Evolutionary conservation across 164 flowering plant genomes (phyloP), one percentile per base, ranked within the genome.

Genomic region (Vitis vinifera): DNA sequence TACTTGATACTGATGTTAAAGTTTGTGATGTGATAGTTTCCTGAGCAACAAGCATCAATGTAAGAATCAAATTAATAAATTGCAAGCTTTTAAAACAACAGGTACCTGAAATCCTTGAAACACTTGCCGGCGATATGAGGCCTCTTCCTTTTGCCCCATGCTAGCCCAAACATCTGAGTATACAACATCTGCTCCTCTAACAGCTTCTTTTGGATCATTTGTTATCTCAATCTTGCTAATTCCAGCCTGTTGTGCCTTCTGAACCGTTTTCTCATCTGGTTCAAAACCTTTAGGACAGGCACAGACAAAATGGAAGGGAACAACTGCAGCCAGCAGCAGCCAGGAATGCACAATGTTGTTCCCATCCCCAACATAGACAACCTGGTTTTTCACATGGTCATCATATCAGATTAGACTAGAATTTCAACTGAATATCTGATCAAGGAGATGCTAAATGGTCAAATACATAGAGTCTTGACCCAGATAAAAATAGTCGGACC

Each of bases 121-220:
- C 56, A 71, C 90, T 86, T 89, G 74, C 8, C 81, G 90, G 60
- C 99, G 98, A 71, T 91, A 73, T 67, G 87, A 94, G 79, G 99
- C 98, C 80, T 91, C 97, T 59, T 91, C 98, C 73, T 95, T 93
- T 60, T 95, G 98, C 29, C 98, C 98, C 98, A 95, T 95, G 81
- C 99, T 95, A 29, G 99, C 98, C 99, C 99, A 93, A 5, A 95
- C 99, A 77, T 95, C 99, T 7, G 99, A 82, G 82, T 93, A 95
- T 27, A 95, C 97, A 73, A 95, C 98, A 77, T 93, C 91, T 61
- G 99, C 98, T 71, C 92, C 95, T 82, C 51, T 84, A 49, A 95
- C 99, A 68, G 95, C 98, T 84, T 91, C 98, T 76, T 87, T 91
- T 52, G 93, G 90, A 76, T 91, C 94, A 79, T 87, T 84, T 51